These are phyloP conservation scores for Buxus sempervirens DNA, from an alignment of 164 flowering plant species.

Conservation along the genomic window DNA sequence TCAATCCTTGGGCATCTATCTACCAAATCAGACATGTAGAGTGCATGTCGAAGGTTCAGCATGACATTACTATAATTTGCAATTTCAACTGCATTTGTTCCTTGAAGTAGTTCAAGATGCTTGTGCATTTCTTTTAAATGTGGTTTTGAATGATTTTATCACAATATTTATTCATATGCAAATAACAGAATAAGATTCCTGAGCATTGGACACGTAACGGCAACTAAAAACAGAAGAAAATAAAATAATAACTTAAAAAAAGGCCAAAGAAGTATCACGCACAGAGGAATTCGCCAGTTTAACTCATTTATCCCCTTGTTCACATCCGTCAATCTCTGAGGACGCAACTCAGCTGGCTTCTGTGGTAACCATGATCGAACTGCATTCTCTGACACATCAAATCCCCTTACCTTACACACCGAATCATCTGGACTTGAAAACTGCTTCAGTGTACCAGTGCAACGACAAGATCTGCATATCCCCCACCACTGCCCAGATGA, in stretches of 20 bases:
- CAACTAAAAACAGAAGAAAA: no score
- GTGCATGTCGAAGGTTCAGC: no score
- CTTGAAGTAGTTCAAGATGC: no score
- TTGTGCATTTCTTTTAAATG: no score
- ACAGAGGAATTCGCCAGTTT: conserved; percentile 77
- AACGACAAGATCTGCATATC: conserved; percentile 43
- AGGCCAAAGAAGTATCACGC: conserved; percentile 22
- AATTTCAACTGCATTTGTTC: no score
- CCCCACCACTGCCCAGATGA: conserved; percentile 92
- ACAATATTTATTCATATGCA: no score
- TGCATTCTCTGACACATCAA: conserved; percentile 37
- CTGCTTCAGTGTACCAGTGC: conserved; percentile 44
- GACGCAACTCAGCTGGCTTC: conserved; percentile 27
- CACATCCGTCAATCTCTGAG: conserved; percentile 65
- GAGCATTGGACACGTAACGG: no score
- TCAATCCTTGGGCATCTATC: background rate
- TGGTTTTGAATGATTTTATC: no score
- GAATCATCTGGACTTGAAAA: conserved; percentile 29
- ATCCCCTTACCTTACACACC: conserved; percentile 29
- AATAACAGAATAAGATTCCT: no score
- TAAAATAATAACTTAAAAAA: no score
- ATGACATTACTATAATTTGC: no score
- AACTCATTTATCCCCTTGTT: conserved; percentile 40
- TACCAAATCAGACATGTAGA: background rate
- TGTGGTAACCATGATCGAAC: conserved; percentile 55